Percentiles rank a stretch among this genome's conserved stretches.
Conservation (phyloP, 805 yeast species). For the Komagataella phaffii region DNA sequence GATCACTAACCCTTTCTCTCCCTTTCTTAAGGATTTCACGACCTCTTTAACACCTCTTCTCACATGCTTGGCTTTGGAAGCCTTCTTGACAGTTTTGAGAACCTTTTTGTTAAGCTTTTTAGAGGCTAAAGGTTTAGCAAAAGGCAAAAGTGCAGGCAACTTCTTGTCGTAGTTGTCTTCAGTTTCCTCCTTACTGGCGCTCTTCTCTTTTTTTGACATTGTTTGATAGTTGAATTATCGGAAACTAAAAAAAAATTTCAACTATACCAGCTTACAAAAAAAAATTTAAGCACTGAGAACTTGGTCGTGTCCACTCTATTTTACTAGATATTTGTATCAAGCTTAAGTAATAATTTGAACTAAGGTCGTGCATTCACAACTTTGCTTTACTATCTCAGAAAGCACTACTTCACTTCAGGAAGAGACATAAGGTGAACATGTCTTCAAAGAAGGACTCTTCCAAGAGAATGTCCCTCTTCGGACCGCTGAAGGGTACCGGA, state of each 20-base stretch:
- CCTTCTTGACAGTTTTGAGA: constrained; percentile 91
- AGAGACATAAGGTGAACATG: neutral
- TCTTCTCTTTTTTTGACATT: constrained; percentile 33
- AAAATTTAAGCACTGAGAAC: neutral
- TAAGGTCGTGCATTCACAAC: neutral
- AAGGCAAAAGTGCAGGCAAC: constrained; percentile 80
- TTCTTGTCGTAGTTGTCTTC: constrained; percentile 87
- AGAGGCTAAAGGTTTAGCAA: constrained; percentile 91
- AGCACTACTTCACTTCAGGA: neutral
- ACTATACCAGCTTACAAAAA: neutral
- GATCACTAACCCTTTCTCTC: constrained; percentile 92
- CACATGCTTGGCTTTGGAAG: constrained; percentile 95
- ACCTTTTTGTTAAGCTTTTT: constrained; percentile 93
- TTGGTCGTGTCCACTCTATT: neutral
- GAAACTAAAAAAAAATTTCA: constrained; percentile 1
- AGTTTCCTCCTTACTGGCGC: constrained; percentile 19
- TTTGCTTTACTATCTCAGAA: neutral
- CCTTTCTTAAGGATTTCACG: constrained; percentile 93
- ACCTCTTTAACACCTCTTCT: constrained; percentile 99
- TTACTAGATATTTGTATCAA: neutral
- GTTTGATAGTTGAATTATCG: constrained; percentile 1
- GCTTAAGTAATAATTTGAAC: neutral
- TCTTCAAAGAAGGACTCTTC: neutral
- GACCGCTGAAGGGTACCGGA: neutral
- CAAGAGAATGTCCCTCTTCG: neutral